Base-by-base conservation (phyloP, 768 basidiomycete genomes). In the Inosperma sp. region DNA sequence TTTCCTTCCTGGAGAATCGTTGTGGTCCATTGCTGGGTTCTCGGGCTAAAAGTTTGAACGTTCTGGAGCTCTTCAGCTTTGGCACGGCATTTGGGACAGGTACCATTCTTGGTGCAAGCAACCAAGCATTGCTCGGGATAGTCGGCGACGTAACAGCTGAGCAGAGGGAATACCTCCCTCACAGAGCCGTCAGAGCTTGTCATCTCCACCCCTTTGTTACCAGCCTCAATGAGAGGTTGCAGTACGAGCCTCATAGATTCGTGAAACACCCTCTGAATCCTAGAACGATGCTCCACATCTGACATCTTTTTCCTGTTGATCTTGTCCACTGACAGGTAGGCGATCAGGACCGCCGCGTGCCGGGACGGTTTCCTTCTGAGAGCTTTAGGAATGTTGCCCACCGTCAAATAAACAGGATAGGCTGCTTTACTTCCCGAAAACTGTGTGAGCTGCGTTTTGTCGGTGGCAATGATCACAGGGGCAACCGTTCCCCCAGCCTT, bases 341-440 rank as follows among this genome's bases (percentile, higher is more conserved):
- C 74, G 8, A 51, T 35, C 5, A 51, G 40, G 12, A 51, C 56
- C 13, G 56, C 61, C 0, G 69, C 72, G 13, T 63, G 64, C 7
- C 48, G 21, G 1, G 65, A 67, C 0, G 69, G 67, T 49, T 72
- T 61, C 0, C 67, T 56, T 0, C 69, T 57, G 1, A 69, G 51
- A 2, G 56, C 45, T 36, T 72, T 73, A 0, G 61, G 55, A 10
- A 75, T 61, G 33, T 74, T 74, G 0, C 72, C 74, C 25, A 75
- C 60, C 2, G 73, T 71, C 0, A 76, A 49, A 55, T 78, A 78
- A 0, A 78, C 68, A 4, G 74, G 74, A 55, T 70, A 76, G 3
- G 70, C 70, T n/a, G 55, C 37, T 53, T 73, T 72, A 44, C 69
- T 63, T 0, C 72, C 66, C 6, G 62, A 54, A 39, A 74, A 71